These are phyloP conservation scores for Linnemannia elongata DNA, from an alignment of 192 early-diverging fungal species.

Conservation along the genomic window DNA sequence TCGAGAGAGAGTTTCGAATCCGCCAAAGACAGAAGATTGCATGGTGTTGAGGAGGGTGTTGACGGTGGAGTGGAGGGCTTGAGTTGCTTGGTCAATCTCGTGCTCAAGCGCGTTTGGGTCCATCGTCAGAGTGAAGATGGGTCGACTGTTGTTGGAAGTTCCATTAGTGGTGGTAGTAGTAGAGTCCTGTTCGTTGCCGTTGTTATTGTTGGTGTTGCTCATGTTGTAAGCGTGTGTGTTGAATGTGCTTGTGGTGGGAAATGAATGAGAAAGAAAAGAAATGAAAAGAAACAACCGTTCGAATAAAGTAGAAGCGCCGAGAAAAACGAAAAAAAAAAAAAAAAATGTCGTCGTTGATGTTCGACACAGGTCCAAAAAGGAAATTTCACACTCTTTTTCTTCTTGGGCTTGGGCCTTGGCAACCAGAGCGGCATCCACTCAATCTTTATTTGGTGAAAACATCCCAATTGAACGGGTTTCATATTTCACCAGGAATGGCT, in stretches of 20 bases:
- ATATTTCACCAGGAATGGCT: not conserved
- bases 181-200: not conserved
- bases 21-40: conserved; percentile 55
- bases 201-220: not conserved
- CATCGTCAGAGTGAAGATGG: conserved; percentile 45
- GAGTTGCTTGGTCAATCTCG: conserved; percentile 44
- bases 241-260: conserved; percentile 3
- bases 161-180: not conserved
- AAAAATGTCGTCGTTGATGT: not conserved
- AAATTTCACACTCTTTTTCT: conserved; percentile 17
- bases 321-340: not conserved
- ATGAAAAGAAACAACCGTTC: not conserved
- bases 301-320: not conserved
- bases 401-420: not conserved
- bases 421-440: not conserved
- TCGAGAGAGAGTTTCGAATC: conserved; percentile 35
- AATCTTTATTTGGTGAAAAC: not conserved
- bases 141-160: not conserved
- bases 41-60: conserved; percentile 44
- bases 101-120: conserved; percentile 44
- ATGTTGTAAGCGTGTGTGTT: not conserved
- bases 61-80: conserved; percentile 40
- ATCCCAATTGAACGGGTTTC: too few species aligned
- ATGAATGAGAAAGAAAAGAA: not conserved
- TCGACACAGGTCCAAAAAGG: conserved; percentile 23